Percentiles rank a stretch among this genome's conserved stretches.
Conservation (phyloP, 2,329 filamentous ascomycete species). For the Coleophoma cylindrospora region DNA sequence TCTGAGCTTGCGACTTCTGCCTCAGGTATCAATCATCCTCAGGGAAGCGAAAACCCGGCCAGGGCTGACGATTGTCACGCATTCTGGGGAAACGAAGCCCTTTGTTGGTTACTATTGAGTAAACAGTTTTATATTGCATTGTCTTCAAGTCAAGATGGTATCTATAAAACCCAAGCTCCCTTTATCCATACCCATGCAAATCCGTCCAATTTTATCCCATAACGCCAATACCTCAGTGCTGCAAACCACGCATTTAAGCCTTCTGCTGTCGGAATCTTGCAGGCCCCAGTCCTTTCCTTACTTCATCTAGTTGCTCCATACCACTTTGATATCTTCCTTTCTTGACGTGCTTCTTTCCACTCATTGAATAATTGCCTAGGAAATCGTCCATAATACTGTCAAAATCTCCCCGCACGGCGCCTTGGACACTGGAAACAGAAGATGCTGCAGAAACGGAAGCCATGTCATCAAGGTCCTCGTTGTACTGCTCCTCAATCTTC, state of each 20-base stretch:
- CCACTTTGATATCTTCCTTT: slow-evolving; percentile 78
- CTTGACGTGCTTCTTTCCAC: slow-evolving; percentile 70
- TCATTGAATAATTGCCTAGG: slow-evolving; percentile 66
- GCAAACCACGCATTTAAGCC: slow-evolving; percentile 6
- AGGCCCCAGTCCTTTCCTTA: slow-evolving; percentile 74
- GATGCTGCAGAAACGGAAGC: slow-evolving; percentile 60
- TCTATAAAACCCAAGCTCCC: too few relatives aligned
- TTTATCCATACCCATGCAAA: too few relatives aligned
- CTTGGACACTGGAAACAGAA: slow-evolving; percentile 62
- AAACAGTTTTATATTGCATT: too few relatives aligned
- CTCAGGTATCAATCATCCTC: too few relatives aligned
- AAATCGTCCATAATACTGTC: slow-evolving; percentile 92
- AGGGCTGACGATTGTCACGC: too few relatives aligned
- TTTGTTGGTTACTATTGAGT: too few relatives aligned
- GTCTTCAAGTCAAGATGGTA: too few relatives aligned
- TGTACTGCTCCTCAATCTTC: slow-evolving; percentile 77
- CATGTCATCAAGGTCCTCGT: slow-evolving; percentile 56
- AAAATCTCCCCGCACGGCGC: slow-evolving; percentile 72
- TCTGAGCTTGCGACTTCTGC: too few relatives aligned
- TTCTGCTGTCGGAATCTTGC: slow-evolving; percentile 49
- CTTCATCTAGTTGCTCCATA: slow-evolving; percentile 85
- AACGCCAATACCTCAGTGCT: neutral
- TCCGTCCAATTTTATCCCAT: neutral
- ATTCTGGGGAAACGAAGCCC: too few relatives aligned
- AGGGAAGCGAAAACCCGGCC: too few relatives aligned